These are phyloP conservation scores for Wickerhamomyces canadensis DNA, from an alignment of 805 yeast species.

Conservation along the genomic window DNA sequence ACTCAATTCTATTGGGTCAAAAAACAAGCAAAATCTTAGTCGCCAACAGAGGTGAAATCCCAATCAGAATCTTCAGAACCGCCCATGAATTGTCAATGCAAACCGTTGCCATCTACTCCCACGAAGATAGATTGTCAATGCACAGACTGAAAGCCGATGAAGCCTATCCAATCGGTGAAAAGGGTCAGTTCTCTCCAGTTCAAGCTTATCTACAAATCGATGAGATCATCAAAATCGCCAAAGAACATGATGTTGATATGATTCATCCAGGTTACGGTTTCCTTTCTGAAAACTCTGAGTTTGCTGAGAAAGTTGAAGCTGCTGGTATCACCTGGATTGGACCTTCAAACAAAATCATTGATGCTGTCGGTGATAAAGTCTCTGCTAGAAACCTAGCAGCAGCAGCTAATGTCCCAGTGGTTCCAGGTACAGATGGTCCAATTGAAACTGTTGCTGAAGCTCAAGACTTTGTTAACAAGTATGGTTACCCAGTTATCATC, in stretches of 20 bases:
- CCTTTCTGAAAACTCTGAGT: conserved; percentile 85
- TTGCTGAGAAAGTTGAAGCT: conserved; percentile 86
- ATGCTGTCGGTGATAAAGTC: conserved; percentile 95
- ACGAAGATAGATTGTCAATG: conserved; percentile 91
- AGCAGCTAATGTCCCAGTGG: conserved; percentile 80
- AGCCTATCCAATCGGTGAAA: conserved; percentile 84
- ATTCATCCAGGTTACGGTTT: conserved; percentile 94
- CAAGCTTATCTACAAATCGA: conserved; percentile 95
- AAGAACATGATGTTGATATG: conserved; percentile 72
- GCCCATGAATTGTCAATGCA: conserved; percentile 97
- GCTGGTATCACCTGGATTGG: conserved; percentile 96
- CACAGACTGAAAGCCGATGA: conserved; percentile 94
- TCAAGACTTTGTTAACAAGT: conserved; percentile 63
- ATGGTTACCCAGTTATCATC: conserved; percentile 95
- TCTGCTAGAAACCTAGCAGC: conserved; percentile 86
- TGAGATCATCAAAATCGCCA: conserved; percentile 85
- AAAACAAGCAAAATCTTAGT: conserved; percentile 57
- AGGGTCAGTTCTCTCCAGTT: conserved; percentile 90
- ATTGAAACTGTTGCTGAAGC: conserved; percentile 80
- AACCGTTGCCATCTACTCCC: conserved; percentile 94
- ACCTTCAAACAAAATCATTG: conserved; percentile 82
- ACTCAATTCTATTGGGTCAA: conserved; percentile 34
- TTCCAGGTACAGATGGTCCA: conserved; percentile 98
- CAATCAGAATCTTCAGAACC: conserved; percentile 86
- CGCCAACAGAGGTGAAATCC: conserved; percentile 83